phyloP scores from a whole-genome alignment of 805 yeast species.

The Cyberlindnera galapagoensis region DNA sequence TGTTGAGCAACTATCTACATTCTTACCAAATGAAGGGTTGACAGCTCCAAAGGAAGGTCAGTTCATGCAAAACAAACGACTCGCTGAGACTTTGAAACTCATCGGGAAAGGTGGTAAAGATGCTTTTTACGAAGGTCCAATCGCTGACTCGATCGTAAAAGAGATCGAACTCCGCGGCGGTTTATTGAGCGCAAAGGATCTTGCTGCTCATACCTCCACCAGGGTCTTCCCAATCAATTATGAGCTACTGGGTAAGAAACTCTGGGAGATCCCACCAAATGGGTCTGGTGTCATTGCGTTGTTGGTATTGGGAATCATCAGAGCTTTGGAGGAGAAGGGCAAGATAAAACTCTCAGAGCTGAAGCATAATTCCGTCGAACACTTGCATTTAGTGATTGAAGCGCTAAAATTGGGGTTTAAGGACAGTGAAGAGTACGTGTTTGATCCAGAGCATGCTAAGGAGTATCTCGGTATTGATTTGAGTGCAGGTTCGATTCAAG shows the following conservation, averaged over 20 bases:
- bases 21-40: conserved; percentile 32
- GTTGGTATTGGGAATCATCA: conserved; percentile 60
- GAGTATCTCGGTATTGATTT: conserved; percentile 13
- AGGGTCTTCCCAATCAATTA: conserved; percentile 58
- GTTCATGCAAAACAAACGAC: conserved; percentile 40
- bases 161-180: conserved; percentile 51
- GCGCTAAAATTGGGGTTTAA: conserved; percentile 65
- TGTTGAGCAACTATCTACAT: conserved; percentile 25
- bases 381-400: conserved; percentile 65
- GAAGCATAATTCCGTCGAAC: conserved; percentile 64
- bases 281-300: conserved; percentile 78
- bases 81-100: conserved; percentile 46
- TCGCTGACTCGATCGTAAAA: conserved; percentile 58
- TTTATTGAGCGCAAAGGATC: conserved; percentile 47
- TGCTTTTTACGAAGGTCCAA: conserved; percentile 66
- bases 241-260: conserved; percentile 43
- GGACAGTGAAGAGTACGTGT: conserved; percentile 68
- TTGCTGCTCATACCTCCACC: conserved; percentile 50
- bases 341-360: conserved; percentile 35
- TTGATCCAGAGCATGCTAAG: conserved; percentile 46
- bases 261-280: conserved; percentile 84
- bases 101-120: conserved; percentile 53
- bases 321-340: conserved; percentile 42
- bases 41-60: conserved; percentile 55
- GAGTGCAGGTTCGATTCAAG: conserved; percentile 17